Base-by-base conservation (phyloP, 257 asterid species). In the Plantago major region DNA sequence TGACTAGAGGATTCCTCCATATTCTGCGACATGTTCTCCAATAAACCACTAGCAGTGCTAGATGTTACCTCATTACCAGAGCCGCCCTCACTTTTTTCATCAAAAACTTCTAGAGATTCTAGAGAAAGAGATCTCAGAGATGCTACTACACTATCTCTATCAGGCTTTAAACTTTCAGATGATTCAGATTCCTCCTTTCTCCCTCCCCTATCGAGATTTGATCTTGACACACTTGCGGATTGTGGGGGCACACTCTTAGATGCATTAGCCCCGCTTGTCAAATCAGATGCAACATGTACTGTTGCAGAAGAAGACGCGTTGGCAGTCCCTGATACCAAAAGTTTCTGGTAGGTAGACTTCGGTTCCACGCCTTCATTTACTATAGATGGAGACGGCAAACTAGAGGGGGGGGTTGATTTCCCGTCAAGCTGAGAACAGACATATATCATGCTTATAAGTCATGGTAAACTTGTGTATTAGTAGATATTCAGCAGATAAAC, bases 371-470 rank as follows among this genome's bases (percentile, higher is more conserved):
- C 18, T 62, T 57, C 86, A 60, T 60, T 50, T 62, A 71, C 77
- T 0, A 70, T 57, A 58, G 67, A 64, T 57, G 71, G 85, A 53
- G 83, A 67, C 60, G 85, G 70, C 62, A 62, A 62, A 71, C 58
- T 78, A 60, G 75, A 73, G 53, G 40, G 63, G 58, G 81, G 10
- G 46, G 73, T 60, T 11, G 74, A 57, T 55, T 55, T 71, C 50
- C 65, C 65, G 57, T 46, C 75, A 70, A 42, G 89, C 98, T 91
- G 84, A 69, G 70, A 43, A 57, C 26, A 49, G 45, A 46, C 30
- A 30, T 50, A 44, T 61, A 30, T 62, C 11, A 47, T n/a, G n/a
- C n/a, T 19, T 49, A 62, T 15, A 58, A 60, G 49, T 38, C n/a
- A 43, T 19, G 14, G 55, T 48, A 67, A 70, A 63, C 47, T 65